phyloP scores from a whole-genome alignment of 495 filamentous ascomycete genomes.

The Letharia lupina region DNA sequence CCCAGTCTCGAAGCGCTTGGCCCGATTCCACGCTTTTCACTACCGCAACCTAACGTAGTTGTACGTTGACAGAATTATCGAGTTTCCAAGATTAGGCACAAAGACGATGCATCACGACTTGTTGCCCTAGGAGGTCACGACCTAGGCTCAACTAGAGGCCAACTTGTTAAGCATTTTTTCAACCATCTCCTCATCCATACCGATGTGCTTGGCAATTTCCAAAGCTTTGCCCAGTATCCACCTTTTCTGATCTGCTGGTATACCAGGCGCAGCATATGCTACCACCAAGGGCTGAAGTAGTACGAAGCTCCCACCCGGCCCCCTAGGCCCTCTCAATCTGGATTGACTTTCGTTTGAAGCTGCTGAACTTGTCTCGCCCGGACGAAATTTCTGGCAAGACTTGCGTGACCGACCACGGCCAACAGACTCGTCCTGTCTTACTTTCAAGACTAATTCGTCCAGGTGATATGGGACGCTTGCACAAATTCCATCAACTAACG shows the following conservation, averaged over 20 bases:
- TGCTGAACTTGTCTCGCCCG: no score
- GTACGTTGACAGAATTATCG: no score
- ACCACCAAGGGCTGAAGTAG: background rate
- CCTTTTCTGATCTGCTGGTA: background rate
- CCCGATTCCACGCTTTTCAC: background rate
- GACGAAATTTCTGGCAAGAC: background rate
- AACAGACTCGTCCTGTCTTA: background rate
- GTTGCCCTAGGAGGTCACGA: no score
- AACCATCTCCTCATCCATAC: background rate
- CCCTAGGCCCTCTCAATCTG: background rate
- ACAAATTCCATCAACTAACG: background rate
- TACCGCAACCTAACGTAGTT: no score
- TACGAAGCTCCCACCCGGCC: background rate
- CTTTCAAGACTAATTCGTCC: background rate
- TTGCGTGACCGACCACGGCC: background rate
- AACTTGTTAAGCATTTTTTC: background rate
- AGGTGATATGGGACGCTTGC: background rate
- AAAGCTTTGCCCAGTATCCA: background rate
- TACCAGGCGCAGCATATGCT: background rate
- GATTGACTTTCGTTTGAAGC: no score
- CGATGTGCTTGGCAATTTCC: background rate
- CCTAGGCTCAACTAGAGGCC: no score
- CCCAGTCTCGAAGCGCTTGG: background rate
- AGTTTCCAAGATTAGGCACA: no score
- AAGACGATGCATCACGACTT: no score